phyloP scores from a whole-genome alignment of 2,329 filamentous ascomycete species.

The Fusarium sp. region DNA sequence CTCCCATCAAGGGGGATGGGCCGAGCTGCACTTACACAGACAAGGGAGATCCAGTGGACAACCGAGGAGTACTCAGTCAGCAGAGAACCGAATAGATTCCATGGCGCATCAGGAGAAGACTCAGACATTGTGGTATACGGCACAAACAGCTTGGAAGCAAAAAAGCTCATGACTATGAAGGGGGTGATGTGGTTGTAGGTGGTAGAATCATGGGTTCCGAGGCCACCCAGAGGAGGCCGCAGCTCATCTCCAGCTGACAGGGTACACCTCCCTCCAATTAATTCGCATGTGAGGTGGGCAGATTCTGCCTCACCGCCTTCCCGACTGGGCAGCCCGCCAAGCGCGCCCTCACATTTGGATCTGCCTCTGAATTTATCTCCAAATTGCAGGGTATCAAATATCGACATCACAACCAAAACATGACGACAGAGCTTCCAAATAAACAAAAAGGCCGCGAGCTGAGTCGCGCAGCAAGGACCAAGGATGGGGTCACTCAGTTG shows the following conservation, averaged over 20 bases:
- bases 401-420: conserved; percentile 21
- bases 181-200: conserved; percentile 35
- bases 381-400: conserved; percentile 10
- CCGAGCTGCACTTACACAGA: conserved; percentile 50
- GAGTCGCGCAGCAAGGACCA: conserved; percentile 68
- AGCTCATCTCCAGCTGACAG: conserved; percentile 29
- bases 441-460: conserved; percentile 75
- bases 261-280: conserved; percentile 14
- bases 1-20: conserved; percentile 6
- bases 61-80: conserved; percentile 48
- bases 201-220: conserved; percentile 40
- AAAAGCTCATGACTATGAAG: conserved; percentile 40
- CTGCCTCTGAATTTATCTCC: conserved; percentile 27
- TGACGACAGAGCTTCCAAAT: conserved; percentile 52
- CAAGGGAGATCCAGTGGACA: conserved; percentile 52
- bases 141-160: conserved; percentile 29
- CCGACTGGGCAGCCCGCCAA: conserved; percentile 29
- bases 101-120: conserved; percentile 37
- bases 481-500: conserved; percentile 69
- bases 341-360: conserved; percentile 24
- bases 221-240: conserved; percentile 27
- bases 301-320: conserved; percentile 44
- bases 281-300: conserved; percentile 31
- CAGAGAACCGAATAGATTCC: conserved; percentile 42
- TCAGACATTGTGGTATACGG: conserved; percentile 43